These are phyloP conservation scores for Pichia sp. DNA, from an alignment of 1,139 yeast species.

Conservation along the genomic window DNA sequence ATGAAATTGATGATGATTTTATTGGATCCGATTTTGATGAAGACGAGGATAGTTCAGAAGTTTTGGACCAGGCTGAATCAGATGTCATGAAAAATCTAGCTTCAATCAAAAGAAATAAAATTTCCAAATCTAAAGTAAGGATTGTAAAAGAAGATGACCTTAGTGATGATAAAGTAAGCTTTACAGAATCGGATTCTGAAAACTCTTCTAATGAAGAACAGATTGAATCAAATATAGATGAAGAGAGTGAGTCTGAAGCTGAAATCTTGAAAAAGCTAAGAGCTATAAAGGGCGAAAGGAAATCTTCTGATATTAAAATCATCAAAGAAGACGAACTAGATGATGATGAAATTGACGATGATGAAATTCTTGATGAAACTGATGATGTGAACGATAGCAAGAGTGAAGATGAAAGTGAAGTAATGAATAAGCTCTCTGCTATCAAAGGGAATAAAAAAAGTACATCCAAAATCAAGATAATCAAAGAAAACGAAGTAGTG, in stretches of 20 bases:
- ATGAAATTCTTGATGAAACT: slow-evolving; percentile 2
- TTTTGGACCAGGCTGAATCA: slow-evolving; percentile 14
- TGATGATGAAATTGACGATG: no score
- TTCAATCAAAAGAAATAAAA: slow-evolving; percentile 14
- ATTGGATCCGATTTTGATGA: not conserved
- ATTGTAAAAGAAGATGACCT: slow-evolving; percentile 23
- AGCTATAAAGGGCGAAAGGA: slow-evolving; percentile 13
- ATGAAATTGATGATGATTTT: slow-evolving; percentile 17
- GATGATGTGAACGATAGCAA: not conserved
- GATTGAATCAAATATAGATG: not conserved
- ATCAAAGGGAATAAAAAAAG: slow-evolving; percentile 12
- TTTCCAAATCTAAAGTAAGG: slow-evolving; percentile 7
- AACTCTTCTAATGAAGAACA: no score
- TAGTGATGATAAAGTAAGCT: slow-evolving; percentile 21
- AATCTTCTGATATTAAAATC: slow-evolving; percentile 12
- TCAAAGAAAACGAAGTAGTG: slow-evolving; percentile 22
- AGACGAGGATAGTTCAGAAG: slow-evolving; percentile 10
- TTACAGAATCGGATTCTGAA: no score
- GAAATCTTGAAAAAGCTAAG: slow-evolving; percentile 15
- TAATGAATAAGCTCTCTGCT: slow-evolving; percentile 13
- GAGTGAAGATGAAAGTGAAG: slow-evolving; percentile 7
- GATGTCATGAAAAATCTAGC: slow-evolving; percentile 15
- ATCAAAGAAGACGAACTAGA: slow-evolving; percentile 23
- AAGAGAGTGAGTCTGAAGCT: slow-evolving; percentile 9
- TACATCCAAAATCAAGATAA: slow-evolving; percentile 13